These are phyloP conservation scores for Termitomyces sp. DNA, from an alignment of 768 basidiomycete genomes.

Conservation along the genomic window DNA sequence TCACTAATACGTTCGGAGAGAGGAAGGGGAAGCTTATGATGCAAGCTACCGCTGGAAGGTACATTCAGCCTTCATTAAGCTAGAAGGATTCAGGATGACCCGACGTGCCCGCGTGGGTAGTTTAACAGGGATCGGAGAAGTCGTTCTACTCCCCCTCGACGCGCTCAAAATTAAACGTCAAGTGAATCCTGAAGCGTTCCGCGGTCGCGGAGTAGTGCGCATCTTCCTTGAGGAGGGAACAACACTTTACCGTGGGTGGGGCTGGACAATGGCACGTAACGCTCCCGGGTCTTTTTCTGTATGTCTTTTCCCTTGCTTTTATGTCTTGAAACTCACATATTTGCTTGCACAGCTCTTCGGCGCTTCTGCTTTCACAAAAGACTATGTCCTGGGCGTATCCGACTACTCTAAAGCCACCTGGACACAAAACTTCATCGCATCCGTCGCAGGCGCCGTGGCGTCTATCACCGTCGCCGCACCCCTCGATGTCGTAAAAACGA, in stretches of 20 bases:
- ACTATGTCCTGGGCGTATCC: slow-evolving; percentile 80
- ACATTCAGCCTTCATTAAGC: slow-evolving; percentile 12
- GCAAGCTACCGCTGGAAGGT: slow-evolving; percentile 94
- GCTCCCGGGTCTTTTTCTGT: slow-evolving; percentile 95
- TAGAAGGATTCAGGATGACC: not conserved
- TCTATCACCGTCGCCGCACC: slow-evolving; percentile 96
- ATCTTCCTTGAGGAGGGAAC: slow-evolving; percentile 92
- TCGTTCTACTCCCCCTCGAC: slow-evolving; percentile 94
- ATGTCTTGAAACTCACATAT: not conserved
- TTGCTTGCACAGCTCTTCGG: slow-evolving; percentile 78
- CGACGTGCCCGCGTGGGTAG: slow-evolving; percentile 20
- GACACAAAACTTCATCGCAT: slow-evolving; percentile 95
- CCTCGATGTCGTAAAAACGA: slow-evolving; percentile 93
- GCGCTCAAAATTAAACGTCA: slow-evolving; percentile 98
- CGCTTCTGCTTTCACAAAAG: slow-evolving; percentile 91
- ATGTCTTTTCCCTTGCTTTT: slow-evolving; percentile 21
- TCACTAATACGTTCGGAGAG: slow-evolving; percentile 85
- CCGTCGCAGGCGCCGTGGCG: slow-evolving; percentile 88
- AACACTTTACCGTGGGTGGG: slow-evolving; percentile 94
- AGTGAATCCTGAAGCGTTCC: slow-evolving; percentile 97
- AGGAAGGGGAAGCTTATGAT: slow-evolving; percentile 94
- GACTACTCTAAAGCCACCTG: slow-evolving; percentile 97
- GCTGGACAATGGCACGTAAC: slow-evolving; percentile 98
- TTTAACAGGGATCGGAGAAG: slow-evolving; percentile 88
- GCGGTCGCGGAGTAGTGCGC: slow-evolving; percentile 83